phyloP scores from a whole-genome alignment of 2,329 filamentous ascomycete species.

The Ceratocystiopsis brevicomis region DNA sequence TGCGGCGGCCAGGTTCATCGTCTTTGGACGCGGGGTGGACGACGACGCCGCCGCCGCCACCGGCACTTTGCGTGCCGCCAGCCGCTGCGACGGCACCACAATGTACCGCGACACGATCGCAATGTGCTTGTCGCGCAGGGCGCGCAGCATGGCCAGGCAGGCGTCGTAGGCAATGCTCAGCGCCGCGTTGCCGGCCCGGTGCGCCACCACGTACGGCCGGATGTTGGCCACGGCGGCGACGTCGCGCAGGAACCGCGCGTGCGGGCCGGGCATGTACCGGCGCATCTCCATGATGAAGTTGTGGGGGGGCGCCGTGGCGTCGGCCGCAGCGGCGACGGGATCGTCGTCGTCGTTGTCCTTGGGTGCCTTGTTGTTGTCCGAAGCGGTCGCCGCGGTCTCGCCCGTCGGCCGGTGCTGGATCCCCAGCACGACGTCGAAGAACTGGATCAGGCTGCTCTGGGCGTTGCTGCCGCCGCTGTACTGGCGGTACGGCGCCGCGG shows the following conservation, averaged over 20 bases:
- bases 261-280: slow-evolving; percentile 85
- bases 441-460: slow-evolving; percentile 90
- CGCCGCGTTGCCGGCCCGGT: slow-evolving; percentile 36
- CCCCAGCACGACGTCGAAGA: slow-evolving; percentile 84
- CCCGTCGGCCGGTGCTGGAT: slow-evolving; percentile 84
- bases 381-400: slow-evolving; percentile 32
- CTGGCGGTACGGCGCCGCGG: slow-evolving; percentile 50
- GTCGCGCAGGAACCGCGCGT: slow-evolving; percentile 74
- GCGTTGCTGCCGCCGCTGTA: slow-evolving; percentile 92
- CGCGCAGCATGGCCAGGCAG: slow-evolving; percentile 51
- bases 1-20: slow-evolving; percentile 5
- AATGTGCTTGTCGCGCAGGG: slow-evolving; percentile 83
- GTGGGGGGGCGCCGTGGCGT: slow-evolving; percentile 28
- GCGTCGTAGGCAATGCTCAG: slow-evolving; percentile 76
- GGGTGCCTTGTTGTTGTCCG: neutral
- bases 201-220: slow-evolving; percentile 53
- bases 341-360: too few species aligned
- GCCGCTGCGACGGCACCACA: slow-evolving; percentile 67
- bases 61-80: slow-evolving; percentile 39
- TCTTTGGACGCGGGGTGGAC: slow-evolving; percentile 5
- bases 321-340: neutral
- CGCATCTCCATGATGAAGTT: slow-evolving; percentile 98
- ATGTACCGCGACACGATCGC: slow-evolving; percentile 93
- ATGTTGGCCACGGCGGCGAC: slow-evolving; percentile 70
- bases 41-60: slow-evolving; percentile 30